Base-by-base conservation (phyloP, 257 asterid genomes). In the Prunella vulgaris region DNA sequence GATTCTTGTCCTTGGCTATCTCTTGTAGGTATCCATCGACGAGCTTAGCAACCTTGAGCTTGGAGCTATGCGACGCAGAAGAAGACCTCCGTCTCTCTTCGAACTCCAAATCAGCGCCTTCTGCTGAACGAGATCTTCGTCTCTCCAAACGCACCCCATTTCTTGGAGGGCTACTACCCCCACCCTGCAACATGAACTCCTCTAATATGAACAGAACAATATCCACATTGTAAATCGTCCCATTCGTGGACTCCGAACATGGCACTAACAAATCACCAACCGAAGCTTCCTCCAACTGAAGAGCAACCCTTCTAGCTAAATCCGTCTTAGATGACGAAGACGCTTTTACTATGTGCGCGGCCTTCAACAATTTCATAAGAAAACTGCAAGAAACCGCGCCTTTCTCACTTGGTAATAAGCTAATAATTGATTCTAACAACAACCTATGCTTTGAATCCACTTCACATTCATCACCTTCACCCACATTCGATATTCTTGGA, bases 91-190 rank as follows among this genome's bases (percentile, higher is more conserved):
- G 79, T 14, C 95, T 83, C 76, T 87, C 97, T 63, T 79, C 87
- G 37, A 93, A 86, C 86, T 82, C 86, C 77, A 80, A 59, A 65
- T 90, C 95, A 9, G 87, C 77, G 24, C 84, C 81, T 72, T 93
- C 96, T 0, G 92, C 96, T 0, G 99, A 93, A 0, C 97, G 80
- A 2, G 98, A 93, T 77, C 98, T 81, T 56, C 96, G 82, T 49
- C 99, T 79, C 69, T 77, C 88, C 1, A 82, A 73, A 32, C 71
- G 83, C 27, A 79, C 80, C 68, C 82, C 87, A 9, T 58, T 56
- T 54, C 84, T 83, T 2, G 71, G 78, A 66, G 98, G 98, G 79
- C 96, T 90, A 3, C 86, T 86, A 77, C 90, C 87, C 80, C 80
- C 89, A 14, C 86, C 92, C 78, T 82, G 92, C 30, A 76, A 63